Percentiles rank a stretch among this genome's conserved stretches.
Conservation (phyloP, 1,284 basidiomycete species). For the Polyporus tsugae region DNA sequence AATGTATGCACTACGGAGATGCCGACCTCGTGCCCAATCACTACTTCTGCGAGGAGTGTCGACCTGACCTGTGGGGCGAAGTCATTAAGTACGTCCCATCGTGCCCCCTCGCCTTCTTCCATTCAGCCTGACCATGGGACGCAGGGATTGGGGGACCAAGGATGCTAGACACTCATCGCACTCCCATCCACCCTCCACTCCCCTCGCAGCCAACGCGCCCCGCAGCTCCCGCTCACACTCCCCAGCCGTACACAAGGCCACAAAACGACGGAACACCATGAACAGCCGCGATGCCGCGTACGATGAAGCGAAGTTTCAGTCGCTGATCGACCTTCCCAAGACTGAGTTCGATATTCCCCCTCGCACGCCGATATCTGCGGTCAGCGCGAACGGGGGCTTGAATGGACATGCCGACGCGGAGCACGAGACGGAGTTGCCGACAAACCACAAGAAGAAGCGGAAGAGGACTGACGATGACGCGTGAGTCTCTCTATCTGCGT, state of each 20-base stretch:
- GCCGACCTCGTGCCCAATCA: constrained; percentile 85
- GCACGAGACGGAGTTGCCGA: constrained; percentile 53
- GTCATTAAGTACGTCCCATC: constrained; percentile 70
- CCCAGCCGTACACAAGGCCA: constrained; percentile 67
- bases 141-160: constrained; percentile 65
- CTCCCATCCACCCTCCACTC: constrained; percentile 47
- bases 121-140: constrained; percentile 20
- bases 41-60: constrained; percentile 95
- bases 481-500: constrained; percentile 51
- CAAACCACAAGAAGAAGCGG: constrained; percentile 69
- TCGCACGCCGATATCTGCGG: constrained; percentile 32
- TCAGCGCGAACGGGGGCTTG: constrained; percentile 29
- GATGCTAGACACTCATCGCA: constrained; percentile 67
- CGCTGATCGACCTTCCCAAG: constrained; percentile 75
- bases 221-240: constrained; percentile 82
- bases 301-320: constrained; percentile 80
- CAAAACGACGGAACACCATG: constrained; percentile 95
- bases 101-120: constrained; percentile 14
- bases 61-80: constrained; percentile 85
- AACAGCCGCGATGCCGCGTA: constrained; percentile 96
- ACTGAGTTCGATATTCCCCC: constrained; percentile 51
- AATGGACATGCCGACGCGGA: constrained; percentile 48
- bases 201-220: constrained; percentile 47
- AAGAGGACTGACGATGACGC: constrained; percentile 75
- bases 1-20: constrained; percentile 93